Percentiles rank a stretch among this genome's conserved stretches.
Evolutionary conservation across 2,329 filamentous ascomycete genomes (phyloP).

Genomic region (Fusarium sp.): DNA sequence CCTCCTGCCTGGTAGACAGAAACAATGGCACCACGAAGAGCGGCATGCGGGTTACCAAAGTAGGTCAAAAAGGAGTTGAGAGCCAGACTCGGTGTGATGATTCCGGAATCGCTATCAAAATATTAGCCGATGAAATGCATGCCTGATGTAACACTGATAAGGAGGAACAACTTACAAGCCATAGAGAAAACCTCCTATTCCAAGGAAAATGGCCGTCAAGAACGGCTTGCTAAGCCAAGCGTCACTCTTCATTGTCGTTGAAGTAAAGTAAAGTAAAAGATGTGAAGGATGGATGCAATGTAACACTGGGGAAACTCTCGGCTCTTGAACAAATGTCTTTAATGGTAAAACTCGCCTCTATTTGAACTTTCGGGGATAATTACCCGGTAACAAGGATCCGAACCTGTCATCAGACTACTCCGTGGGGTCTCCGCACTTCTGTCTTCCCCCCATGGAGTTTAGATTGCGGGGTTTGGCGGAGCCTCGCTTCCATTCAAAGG

Average conservation of each 20-base stretch:
- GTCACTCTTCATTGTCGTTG: constrained; percentile 37
- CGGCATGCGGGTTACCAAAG: constrained; percentile 48
- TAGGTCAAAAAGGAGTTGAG: constrained; percentile 49
- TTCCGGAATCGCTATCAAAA: constrained; percentile 50
- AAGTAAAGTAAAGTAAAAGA: fast-evolving
- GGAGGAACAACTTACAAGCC: constrained; percentile 45
- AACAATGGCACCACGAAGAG: constrained; percentile 52
- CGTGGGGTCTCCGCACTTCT: constrained; percentile 21
- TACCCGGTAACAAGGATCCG: constrained; percentile 24
- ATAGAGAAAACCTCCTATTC: constrained; percentile 54
- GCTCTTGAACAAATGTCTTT: background rate
- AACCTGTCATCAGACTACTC: background rate
- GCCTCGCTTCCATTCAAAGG: constrained; percentile 7
- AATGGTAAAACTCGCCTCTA: constrained; percentile 21
- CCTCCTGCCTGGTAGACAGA: constrained; percentile 55
- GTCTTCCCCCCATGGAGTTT: constrained; percentile 17
- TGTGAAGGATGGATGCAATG: background rate
- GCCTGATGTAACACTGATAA: background rate
- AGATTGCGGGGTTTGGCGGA: constrained; percentile 31
- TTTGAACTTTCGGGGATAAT: constrained; percentile 17
- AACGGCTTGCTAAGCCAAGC: constrained; percentile 52
- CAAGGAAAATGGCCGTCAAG: constrained; percentile 51
- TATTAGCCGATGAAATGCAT: fast-evolving
- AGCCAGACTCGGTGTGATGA: constrained; percentile 54
- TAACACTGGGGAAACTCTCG: background rate